Percentiles rank a stretch among this genome's conserved stretches.
Evolutionary conservation across 1,284 basidiomycete genomes (phyloP).

Genomic region (Hortiboletus rubellus): DNA sequence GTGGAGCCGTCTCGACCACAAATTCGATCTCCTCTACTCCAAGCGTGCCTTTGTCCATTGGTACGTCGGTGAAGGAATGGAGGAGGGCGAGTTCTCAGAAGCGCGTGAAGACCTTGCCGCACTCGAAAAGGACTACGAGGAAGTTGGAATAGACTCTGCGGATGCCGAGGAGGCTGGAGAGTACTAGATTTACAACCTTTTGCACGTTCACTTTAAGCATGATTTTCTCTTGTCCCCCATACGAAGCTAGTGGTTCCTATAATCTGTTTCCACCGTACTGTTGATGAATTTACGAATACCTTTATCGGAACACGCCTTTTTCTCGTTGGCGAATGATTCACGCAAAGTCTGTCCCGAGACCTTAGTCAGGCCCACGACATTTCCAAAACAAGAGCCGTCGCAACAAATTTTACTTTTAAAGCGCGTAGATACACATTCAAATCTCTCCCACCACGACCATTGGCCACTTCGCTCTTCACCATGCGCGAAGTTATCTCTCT

Average conservation of each 20-base stretch:
- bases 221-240: constrained; percentile 17
- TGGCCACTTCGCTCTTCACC: constrained; percentile 7
- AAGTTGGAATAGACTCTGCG: constrained; percentile 90
- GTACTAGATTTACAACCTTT: constrained; percentile 49
- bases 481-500: constrained; percentile 93
- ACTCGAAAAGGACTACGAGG: constrained; percentile 96
- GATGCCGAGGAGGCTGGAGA: constrained; percentile 79
- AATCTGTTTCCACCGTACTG: constrained; percentile 26
- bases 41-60: constrained; percentile 93
- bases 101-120: constrained; percentile 97
- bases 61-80: constrained; percentile 99
- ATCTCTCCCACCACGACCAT: constrained; percentile 11
- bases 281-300: constrained; percentile 36
- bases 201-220: constrained; percentile 14
- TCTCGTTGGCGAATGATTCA: neutral
- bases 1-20: constrained; percentile 91
- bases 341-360: neutral
- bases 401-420: constrained; percentile 24
- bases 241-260: constrained; percentile 30
- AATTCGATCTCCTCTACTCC: constrained; percentile 92
- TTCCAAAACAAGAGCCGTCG: constrained; percentile 25
- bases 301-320: constrained; percentile 3
- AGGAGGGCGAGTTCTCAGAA: constrained; percentile 98
- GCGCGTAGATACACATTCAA: neutral
- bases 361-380: constrained; percentile 14